Conservation (phyloP, 495 filamentous ascomycete species). For the Terfezia boudieri region DNA sequence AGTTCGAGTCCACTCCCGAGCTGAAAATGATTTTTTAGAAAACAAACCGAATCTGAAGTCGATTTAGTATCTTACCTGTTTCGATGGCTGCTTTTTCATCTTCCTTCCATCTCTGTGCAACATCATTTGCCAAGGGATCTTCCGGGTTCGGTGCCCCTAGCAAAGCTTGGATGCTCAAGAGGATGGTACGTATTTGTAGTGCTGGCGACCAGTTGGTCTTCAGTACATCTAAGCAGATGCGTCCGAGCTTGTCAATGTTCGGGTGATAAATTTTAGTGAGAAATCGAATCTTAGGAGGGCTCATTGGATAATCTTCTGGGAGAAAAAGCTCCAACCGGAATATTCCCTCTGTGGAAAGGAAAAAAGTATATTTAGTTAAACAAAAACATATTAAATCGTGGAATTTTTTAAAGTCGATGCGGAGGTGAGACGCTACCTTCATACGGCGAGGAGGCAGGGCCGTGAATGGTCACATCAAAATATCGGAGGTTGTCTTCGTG, state of each 20-base stretch:
- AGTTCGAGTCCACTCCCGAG: slow-evolving; percentile 17
- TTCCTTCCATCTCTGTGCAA: slow-evolving; percentile 95
- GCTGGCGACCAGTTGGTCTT: slow-evolving; percentile 99
- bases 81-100: slow-evolving; percentile 62
- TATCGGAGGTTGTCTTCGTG: slow-evolving; percentile 96
- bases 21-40: slow-evolving; percentile 1
- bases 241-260: slow-evolving; percentile 91
- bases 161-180: slow-evolving; percentile 90
- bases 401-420: neutral
- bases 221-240: slow-evolving; percentile 90
- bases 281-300: slow-evolving; percentile 93
- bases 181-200: slow-evolving; percentile 89
- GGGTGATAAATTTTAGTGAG: slow-evolving; percentile 98
- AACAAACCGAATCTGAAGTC: neutral
- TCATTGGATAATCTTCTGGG: slow-evolving; percentile 99
- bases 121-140: slow-evolving; percentile 87
- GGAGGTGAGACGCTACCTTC: slow-evolving; percentile 35
- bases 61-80: slow-evolving; percentile 10
- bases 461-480: slow-evolving; percentile 57
- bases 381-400: neutral
- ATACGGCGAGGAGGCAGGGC: slow-evolving; percentile 39
- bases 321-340: slow-evolving; percentile 97
- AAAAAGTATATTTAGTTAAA: neutral
- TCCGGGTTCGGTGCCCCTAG: slow-evolving; percentile 94
- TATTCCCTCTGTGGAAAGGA: slow-evolving; percentile 42